A percentile compares a stretch with the other conserved stretches of the same genome.
phyloP scores from a whole-genome alignment of 2,329 filamentous ascomycete genomes.

The Botrytis fabae region DNA sequence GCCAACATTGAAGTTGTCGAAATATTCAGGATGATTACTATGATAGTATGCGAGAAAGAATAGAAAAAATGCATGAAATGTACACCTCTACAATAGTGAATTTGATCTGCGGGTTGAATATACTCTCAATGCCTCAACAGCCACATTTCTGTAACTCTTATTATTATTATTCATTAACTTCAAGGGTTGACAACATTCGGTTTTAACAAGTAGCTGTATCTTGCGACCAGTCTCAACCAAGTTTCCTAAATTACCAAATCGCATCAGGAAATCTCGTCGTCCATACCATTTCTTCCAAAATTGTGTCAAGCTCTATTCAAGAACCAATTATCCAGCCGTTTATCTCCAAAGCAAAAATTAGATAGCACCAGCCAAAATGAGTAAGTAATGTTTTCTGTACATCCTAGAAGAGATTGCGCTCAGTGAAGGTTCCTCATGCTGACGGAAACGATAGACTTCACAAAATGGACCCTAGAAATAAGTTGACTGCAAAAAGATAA shows the following conservation, averaged over 20 bases:
- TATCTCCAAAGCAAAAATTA: background rate
- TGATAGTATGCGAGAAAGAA: background rate
- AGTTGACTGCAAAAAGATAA: background rate
- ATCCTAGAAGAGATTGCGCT: background rate
- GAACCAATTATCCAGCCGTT: background rate
- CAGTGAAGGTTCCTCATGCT: background rate
- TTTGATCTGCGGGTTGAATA: background rate
- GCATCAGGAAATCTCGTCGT: background rate
- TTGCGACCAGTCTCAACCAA: background rate
- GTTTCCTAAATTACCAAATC: background rate
- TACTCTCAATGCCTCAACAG: no score
- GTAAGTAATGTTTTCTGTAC: background rate
- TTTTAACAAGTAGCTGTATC: background rate
- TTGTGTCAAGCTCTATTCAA: background rate
- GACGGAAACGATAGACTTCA: background rate
- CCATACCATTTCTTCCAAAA: background rate
- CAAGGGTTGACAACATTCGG: background rate
- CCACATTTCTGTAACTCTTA: no score
- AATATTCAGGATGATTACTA: background rate
- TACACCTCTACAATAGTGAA: background rate
- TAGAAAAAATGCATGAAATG: background rate
- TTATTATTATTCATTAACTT: no score
- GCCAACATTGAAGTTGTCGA: background rate
- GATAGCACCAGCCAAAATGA: background rate
- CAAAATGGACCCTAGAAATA: background rate